Conservation (phyloP, 2,329 filamentous ascomycete species). For the Colletotrichum destructivum region DNA sequence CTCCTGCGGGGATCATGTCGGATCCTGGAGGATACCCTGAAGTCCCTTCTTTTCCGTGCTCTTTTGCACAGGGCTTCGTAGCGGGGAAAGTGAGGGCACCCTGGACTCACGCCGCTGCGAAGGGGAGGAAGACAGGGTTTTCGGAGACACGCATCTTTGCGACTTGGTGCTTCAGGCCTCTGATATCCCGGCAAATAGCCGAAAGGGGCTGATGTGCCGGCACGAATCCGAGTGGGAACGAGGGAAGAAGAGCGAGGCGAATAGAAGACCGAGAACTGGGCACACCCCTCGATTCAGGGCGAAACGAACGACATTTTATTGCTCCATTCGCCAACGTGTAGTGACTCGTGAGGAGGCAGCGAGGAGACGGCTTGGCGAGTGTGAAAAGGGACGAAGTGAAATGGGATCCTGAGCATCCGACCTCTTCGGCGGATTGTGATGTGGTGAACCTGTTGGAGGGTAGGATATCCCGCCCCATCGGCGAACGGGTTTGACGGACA, state of each 20-base stretch:
- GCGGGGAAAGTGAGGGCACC: conserved; percentile 32
- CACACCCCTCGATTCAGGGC: conserved; percentile 26
- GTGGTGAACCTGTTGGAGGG: not conserved
- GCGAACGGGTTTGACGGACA: conserved; percentile 19
- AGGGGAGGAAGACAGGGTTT: conserved; percentile 30
- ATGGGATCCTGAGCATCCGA: not conserved
- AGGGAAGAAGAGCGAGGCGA: conserved; percentile 28
- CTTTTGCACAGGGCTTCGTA: conserved; percentile 34
- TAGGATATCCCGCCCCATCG: conserved; percentile 5
- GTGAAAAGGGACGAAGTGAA: conserved; percentile 20
- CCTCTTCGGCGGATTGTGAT: not conserved
- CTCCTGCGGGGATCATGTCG: conserved; percentile 26
- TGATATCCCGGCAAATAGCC: conserved; percentile 20
- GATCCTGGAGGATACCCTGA: conserved; percentile 37
- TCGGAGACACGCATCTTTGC: conserved; percentile 30
- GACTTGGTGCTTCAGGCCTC: conserved; percentile 10
- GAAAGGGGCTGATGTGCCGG: conserved; percentile 15
- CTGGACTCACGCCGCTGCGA: conserved; percentile 7
- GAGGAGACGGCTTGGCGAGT: conserved; percentile 18
- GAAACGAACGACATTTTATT: conserved; percentile 35
- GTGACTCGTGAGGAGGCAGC: conserved; percentile 13
- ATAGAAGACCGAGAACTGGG: conserved; percentile 21
- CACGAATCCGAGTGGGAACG: conserved; percentile 17
- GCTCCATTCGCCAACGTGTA: conserved; percentile 33
- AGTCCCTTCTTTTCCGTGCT: conserved; percentile 30